Evolutionary conservation across 2,329 filamentous ascomycete species (phyloP).

Genomic region (Harringtonia aguacate): DNA sequence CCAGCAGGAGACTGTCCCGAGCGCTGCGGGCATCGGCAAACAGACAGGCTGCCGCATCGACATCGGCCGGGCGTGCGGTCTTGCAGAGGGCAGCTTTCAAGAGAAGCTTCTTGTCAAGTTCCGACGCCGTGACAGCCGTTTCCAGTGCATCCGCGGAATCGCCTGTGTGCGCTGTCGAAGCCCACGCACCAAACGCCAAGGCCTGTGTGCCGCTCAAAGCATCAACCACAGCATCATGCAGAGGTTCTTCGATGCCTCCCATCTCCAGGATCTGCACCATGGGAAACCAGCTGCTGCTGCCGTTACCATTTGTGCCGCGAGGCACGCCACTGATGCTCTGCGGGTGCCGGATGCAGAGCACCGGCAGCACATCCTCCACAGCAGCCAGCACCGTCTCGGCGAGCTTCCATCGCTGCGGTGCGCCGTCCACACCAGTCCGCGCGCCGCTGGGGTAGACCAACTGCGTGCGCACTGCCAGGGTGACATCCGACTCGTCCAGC

Average conservation of each 20-base stretch:
- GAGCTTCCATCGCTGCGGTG: slow-evolving; percentile 39
- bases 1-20: slow-evolving; percentile 30
- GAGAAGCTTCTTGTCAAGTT: neutral
- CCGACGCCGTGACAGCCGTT: too few species aligned
- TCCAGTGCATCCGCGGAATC: too few species aligned
- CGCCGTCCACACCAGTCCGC: slow-evolving; percentile 36
- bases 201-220: neutral
- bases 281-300: slow-evolving; percentile 32
- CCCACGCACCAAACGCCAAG: neutral
- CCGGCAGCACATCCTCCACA: slow-evolving; percentile 24
- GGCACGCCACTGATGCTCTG: slow-evolving; percentile 36
- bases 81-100: neutral
- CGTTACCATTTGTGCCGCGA: slow-evolving; percentile 9
- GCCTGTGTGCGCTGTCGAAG: too few species aligned
- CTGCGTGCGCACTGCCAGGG: slow-evolving; percentile 40
- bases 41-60: neutral
- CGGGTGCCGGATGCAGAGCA: slow-evolving; percentile 26
- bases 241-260: slow-evolving; percentile 30
- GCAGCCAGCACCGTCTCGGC: slow-evolving; percentile 29
- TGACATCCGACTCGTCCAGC: slow-evolving; percentile 53
- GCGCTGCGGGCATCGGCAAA: neutral
- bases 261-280: slow-evolving; percentile 42
- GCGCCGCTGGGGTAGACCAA: slow-evolving; percentile 45
- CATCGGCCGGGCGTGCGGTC: neutral
- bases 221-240: slow-evolving; percentile 13